Base-by-base conservation (phyloP, 495 filamentous ascomycete species). In the Elasticomyces elasticus region DNA sequence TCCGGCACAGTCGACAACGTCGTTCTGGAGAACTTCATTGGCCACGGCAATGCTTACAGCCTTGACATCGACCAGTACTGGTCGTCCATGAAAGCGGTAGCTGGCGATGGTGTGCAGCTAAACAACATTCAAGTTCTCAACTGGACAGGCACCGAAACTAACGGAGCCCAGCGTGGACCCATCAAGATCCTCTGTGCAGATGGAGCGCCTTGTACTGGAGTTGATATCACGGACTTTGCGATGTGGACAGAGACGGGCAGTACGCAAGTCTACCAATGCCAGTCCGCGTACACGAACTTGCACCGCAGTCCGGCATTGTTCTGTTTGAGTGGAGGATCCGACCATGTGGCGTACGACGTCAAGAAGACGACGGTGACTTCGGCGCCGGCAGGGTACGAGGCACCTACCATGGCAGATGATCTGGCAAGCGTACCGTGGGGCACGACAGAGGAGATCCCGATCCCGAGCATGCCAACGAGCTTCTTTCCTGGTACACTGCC, bases 181-280 rank as follows among this genome's bases (percentile, higher is more conserved):
- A 71, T 82, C 49, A 58, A 61, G 33, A 67, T 74, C 33, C 67
- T 76, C 11, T 68, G 69, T 50, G 78, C 72, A 0, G 64, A 74
- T 49, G 64, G 69, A 11, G 68, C 71, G 0, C 79, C 79, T 13
- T 78, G 78, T 64, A 75, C 69, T 4, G 74, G 72, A 28, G 71
- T 81, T 49, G 74, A 65, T 7, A 70, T 82, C 49, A 59, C 67
- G 15, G 72, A 80, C 55, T 76, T 81, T 45, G 61, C 67, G n/a
- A 79, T 83, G 71, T 81, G 79, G 79, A 82, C 79, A 9, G 74
- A 79, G 47, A 59, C 64, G 5, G 75, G 76, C 11, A 60, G 62
- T 19, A 64, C 52, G 15, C 69, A 79, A 48, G 66, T 62, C 42
- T 74, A 79, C 56, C 53, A 57, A 17, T 79, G 75, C 62, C 67